Conservation (phyloP, 1,139 yeast species). For the Sugiyamaella grinbergsii region DNA sequence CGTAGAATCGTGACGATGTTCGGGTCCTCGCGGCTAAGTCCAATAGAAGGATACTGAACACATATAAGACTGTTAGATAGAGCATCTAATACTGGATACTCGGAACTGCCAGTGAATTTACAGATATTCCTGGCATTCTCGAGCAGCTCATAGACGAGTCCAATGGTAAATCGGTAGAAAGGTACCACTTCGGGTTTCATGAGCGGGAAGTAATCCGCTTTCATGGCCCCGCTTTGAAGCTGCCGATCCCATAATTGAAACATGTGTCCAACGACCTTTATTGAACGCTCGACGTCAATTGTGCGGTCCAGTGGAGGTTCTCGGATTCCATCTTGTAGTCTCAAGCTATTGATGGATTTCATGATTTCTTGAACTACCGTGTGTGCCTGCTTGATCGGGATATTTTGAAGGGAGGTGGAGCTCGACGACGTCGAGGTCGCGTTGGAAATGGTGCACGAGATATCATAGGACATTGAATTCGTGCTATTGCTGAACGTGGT, state of each 20-base stretch:
- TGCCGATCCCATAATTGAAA: slow-evolving; percentile 1
- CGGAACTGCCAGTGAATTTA: neutral
- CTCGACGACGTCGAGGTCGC: no score
- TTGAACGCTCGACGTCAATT: neutral
- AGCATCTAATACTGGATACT: neutral
- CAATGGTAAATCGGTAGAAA: neutral
- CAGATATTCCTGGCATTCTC: neutral
- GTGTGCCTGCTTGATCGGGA: slow-evolving; percentile 1
- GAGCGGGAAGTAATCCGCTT: neutral
- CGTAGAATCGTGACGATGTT: neutral
- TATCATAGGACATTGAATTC: no score
- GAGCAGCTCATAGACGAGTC: neutral
- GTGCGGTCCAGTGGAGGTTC: slow-evolving; percentile 1
- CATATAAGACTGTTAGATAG: neutral
- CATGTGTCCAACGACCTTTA: neutral
- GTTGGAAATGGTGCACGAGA: no score
- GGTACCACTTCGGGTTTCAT: neutral
- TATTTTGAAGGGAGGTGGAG: no score
- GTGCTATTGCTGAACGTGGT: no score
- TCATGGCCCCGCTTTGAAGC: neutral
- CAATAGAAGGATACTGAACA: neutral
- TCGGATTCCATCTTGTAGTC: no score
- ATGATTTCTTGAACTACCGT: neutral
- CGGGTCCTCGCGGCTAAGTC: neutral
- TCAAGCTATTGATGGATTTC: slow-evolving; percentile 2